Evolutionary conservation across 345 rosid species (phyloP).

Genomic region (Iberis pinnata): DNA sequence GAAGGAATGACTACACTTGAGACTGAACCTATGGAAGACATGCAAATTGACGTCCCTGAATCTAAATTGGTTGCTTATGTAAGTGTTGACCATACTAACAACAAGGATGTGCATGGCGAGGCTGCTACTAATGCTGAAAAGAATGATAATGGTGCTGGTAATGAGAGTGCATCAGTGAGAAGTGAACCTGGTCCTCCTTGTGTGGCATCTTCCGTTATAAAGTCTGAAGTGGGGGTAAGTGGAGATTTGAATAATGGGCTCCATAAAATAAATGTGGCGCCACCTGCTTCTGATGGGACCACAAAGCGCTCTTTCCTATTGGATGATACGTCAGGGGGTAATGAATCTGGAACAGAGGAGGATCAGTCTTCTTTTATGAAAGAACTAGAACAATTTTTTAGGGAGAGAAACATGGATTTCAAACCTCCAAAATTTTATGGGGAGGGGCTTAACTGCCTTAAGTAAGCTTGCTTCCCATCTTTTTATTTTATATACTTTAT

Average conservation of each 20-base stretch:
- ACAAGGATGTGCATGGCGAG: constrained; percentile 25
- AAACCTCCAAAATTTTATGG: constrained; percentile 91
- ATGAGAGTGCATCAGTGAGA: constrained; percentile 16
- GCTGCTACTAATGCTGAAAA: constrained; percentile 22
- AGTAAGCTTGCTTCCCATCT: constrained; percentile 41
- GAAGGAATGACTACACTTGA: constrained; percentile 19
- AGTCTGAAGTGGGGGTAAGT: constrained; percentile 30
- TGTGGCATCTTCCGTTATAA: constrained; percentile 33
- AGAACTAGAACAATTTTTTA: constrained; percentile 57
- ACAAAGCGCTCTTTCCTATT: constrained; percentile 40
- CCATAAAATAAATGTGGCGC: constrained; percentile 22
- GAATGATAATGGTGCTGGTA: constrained; percentile 29
- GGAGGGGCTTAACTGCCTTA: constrained; percentile 72
- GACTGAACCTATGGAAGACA: constrained; percentile 20
- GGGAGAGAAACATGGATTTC: constrained; percentile 58
- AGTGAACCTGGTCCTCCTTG: constrained; percentile 10
- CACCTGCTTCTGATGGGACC: constrained; percentile 32
- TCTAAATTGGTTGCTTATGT: constrained; percentile 21
- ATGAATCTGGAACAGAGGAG: constrained; percentile 68
- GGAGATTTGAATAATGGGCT: constrained; percentile 33
- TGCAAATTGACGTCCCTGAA: constrained; percentile 23
- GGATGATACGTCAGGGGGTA: constrained; percentile 38
- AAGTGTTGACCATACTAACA: constrained; percentile 10
- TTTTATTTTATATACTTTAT: constrained; percentile 2
- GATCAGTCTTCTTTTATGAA: constrained; percentile 72